phyloP scores from a whole-genome alignment of 1,284 basidiomycete species.

The Mycena citricolor region DNA sequence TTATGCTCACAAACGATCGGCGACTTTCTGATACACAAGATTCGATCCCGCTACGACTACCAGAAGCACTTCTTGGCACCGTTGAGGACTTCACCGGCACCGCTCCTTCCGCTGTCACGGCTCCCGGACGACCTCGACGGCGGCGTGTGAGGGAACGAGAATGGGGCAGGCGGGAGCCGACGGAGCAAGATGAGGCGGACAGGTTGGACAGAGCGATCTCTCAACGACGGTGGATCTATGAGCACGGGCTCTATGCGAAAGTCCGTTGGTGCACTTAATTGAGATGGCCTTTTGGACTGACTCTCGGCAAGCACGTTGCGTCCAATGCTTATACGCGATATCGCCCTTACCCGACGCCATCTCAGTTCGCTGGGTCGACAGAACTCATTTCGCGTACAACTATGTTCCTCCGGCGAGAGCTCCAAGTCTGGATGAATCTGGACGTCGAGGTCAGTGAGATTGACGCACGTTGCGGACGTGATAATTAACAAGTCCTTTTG shows the following conservation, averaged over 20 bases:
- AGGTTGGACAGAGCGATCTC: constrained; percentile 61
- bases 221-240: constrained; percentile 66
- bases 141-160: constrained; percentile 46
- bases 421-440: constrained; percentile 78
- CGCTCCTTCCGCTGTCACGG: constrained; percentile 33
- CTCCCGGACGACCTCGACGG: constrained; percentile 29
- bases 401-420: constrained; percentile 78
- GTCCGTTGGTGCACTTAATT: constrained; percentile 40
- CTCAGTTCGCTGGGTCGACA: constrained; percentile 72
- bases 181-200: constrained; percentile 55
- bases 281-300: constrained; percentile 14
- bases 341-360: constrained; percentile 76
- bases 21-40: constrained; percentile 77
- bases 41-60: constrained; percentile 75
- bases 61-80: constrained; percentile 79
- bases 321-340: constrained; percentile 82
- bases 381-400: constrained; percentile 75
- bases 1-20: constrained; percentile 77
- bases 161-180: constrained; percentile 55
- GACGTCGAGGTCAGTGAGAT: constrained; percentile 71
- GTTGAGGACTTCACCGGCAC: constrained; percentile 51
- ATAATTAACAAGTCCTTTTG: constrained; percentile 4
- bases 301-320: constrained; percentile 70
- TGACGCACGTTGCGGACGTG: constrained; percentile 1
- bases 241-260: constrained; percentile 77